A percentile compares a stretch with the other conserved stretches of the same genome.
phyloP scores from a whole-genome alignment of 441 rosid species.

The Pelargonium citronellum region DNA sequence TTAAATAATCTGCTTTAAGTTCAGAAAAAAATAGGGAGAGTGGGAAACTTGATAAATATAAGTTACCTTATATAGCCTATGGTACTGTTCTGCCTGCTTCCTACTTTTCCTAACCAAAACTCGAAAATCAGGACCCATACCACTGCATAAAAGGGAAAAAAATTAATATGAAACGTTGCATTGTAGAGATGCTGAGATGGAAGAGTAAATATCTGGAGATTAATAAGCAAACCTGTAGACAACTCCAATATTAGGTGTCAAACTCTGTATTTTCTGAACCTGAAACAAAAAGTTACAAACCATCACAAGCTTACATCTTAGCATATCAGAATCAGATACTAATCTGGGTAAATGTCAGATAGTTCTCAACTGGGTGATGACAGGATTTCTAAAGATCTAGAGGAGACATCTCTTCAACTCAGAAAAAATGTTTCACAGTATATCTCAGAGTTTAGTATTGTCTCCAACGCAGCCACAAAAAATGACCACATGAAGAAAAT shows the following conservation, averaged over 20 bases:
- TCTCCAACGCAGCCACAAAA: background rate
- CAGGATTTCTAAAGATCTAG: too few relatives aligned
- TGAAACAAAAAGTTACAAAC: conserved; percentile 24
- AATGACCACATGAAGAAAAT: background rate
- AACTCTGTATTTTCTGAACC: conserved; percentile 85
- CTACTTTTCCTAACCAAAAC: conserved; percentile 94
- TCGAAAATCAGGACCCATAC: conserved; percentile 98
- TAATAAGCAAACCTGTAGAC: conserved; percentile 67
- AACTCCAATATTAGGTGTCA: conserved; percentile 91
- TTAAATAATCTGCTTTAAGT: background rate
- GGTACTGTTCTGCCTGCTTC: conserved; percentile 96
- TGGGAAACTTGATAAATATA: background rate
- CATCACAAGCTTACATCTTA: too few relatives aligned
- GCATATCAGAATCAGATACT: too few relatives aligned
- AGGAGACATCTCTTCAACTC: too few relatives aligned
- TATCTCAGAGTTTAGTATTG: too few relatives aligned
- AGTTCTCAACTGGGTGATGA: too few relatives aligned
- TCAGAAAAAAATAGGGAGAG: background rate
- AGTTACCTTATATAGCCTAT: conserved; percentile 70
- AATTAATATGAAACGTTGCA: too few relatives aligned
- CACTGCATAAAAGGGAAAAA: conserved; percentile 42
- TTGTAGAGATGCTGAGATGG: too few relatives aligned
- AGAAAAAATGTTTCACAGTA: too few relatives aligned
- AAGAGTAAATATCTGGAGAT: background rate
- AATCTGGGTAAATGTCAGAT: too few relatives aligned